These are phyloP conservation scores for Echinochloa phyllopogon DNA, from an alignment of 176 grass and related monocot species.

Conservation along the genomic window DNA sequence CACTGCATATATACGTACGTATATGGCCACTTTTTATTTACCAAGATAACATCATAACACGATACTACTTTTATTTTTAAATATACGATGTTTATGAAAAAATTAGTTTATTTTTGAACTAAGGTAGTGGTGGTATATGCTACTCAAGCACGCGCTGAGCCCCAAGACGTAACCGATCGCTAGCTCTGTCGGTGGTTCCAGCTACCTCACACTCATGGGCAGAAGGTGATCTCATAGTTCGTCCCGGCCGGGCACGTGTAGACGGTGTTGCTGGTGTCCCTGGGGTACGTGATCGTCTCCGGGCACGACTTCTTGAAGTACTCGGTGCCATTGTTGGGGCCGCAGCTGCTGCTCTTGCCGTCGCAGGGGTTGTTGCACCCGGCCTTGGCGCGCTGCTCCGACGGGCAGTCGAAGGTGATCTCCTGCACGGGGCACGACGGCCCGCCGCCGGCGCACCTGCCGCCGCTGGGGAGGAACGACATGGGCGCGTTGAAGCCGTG, in stretches of 20 bases:
- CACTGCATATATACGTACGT: too few species aligned
- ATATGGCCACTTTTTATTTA: too few species aligned
- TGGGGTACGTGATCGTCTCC: slow-evolving; percentile 48
- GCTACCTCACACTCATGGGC: slow-evolving; percentile 28
- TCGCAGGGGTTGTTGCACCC: slow-evolving; percentile 47
- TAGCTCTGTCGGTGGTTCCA: background rate
- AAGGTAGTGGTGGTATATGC: too few species aligned
- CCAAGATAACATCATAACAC: too few species aligned
- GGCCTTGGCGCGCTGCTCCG: slow-evolving; percentile 15
- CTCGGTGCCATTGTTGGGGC: slow-evolving; percentile 38
- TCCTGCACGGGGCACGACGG: slow-evolving; percentile 18
- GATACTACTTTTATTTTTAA: too few species aligned
- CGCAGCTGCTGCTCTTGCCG: background rate
- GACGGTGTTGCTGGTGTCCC: background rate
- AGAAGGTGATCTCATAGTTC: slow-evolving; percentile 58
- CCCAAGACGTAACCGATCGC: background rate
- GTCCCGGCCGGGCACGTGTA: slow-evolving; percentile 53
- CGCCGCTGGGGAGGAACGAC: slow-evolving; percentile 37
- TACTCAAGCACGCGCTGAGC: too few species aligned
- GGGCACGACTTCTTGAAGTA: slow-evolving; percentile 65
- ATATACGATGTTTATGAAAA: too few species aligned
- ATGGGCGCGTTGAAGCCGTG: slow-evolving; percentile 66
- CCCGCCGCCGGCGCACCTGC: slow-evolving; percentile 21
- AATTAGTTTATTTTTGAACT: too few species aligned
- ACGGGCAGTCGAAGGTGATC: slow-evolving; percentile 40